Evolutionary conservation across 805 yeast genomes (phyloP).

Genomic region (Peterozyma xylosa): DNA sequence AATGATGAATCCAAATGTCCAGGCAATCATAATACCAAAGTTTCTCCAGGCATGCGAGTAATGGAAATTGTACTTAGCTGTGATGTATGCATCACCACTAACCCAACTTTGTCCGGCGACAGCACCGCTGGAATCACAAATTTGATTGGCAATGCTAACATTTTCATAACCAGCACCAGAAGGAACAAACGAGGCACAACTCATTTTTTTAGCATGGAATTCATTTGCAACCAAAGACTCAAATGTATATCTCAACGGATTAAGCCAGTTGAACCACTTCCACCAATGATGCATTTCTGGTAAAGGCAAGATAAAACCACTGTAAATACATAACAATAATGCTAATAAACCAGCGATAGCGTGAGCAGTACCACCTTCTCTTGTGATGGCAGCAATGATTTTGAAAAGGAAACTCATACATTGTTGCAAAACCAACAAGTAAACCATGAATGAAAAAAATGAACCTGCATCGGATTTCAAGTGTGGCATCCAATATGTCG

Average conservation of each 20-base stretch:
- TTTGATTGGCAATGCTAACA: constrained; percentile 28
- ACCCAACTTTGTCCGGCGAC: constrained; percentile 42
- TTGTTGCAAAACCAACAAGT: constrained; percentile 33
- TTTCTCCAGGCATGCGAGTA: constrained; percentile 31
- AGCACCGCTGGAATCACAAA: constrained; percentile 50
- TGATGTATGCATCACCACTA: constrained; percentile 51
- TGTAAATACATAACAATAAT: constrained; percentile 43
- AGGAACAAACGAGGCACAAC: constrained; percentile 35
- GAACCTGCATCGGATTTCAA: constrained; percentile 40
- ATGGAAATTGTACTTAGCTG: constrained; percentile 36
- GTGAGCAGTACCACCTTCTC: constrained; percentile 46
- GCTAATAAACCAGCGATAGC: constrained; percentile 49
- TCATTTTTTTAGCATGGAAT: constrained; percentile 22
- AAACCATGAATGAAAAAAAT: constrained; percentile 43
- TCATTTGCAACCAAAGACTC: constrained; percentile 33
- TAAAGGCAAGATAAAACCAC: constrained; percentile 59
- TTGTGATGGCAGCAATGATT: constrained; percentile 41
- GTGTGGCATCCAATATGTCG: constrained; percentile 50
- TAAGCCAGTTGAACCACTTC: constrained; percentile 60
- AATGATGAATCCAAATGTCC: constrained; percentile 1
- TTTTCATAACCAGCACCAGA: constrained; percentile 46
- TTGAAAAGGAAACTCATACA: constrained; percentile 46
- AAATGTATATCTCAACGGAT: constrained; percentile 32
- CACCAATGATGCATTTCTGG: constrained; percentile 43
- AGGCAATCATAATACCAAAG: constrained; percentile 23